Conservation (phyloP, 2,329 filamentous ascomycete genomes). For the Pochonia chlamydosporia region DNA sequence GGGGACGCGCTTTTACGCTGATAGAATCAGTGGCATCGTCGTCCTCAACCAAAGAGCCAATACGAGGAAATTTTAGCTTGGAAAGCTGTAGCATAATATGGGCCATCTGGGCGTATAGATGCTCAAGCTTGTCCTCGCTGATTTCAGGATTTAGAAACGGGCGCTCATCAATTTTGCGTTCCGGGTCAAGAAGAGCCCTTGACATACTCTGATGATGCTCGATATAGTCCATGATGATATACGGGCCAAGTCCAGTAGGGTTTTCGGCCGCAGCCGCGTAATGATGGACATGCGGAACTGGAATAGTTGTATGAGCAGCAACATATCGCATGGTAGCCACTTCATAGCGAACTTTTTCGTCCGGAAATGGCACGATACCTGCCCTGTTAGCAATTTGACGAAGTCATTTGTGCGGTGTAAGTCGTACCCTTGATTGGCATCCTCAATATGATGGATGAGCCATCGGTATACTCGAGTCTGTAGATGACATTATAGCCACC, state of each 20-base stretch:
- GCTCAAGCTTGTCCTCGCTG: slow-evolving; percentile 22
- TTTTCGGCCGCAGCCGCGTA: slow-evolving; percentile 24
- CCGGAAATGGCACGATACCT: slow-evolving; percentile 20
- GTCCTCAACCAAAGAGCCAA: slow-evolving; percentile 29
- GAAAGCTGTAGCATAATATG: slow-evolving; percentile 35
- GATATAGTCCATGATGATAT: slow-evolving; percentile 33
- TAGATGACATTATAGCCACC: slow-evolving; percentile 5
- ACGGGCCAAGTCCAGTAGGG: slow-evolving; percentile 26
- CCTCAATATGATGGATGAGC: not conserved
- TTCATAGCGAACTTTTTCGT: slow-evolving; percentile 31
- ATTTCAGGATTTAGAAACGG: slow-evolving; percentile 29
- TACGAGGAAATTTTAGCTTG: slow-evolving; percentile 24
- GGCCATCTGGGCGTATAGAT: slow-evolving; percentile 34
- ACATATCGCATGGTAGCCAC: slow-evolving; percentile 28
- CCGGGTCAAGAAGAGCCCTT: slow-evolving; percentile 21
- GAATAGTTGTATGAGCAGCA: slow-evolving; percentile 25
- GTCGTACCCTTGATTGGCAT: slow-evolving; percentile 1
- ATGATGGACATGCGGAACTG: slow-evolving; percentile 25
- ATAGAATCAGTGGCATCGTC: slow-evolving; percentile 16
- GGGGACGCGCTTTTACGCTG: slow-evolving; percentile 24
- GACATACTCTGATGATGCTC: slow-evolving; percentile 23
- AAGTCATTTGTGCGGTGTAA: not conserved
- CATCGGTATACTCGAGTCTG: slow-evolving; percentile 4
- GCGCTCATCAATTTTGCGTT: slow-evolving; percentile 14
- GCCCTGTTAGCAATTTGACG: slow-evolving; percentile 28